A percentile compares a stretch with the other conserved stretches of the same genome.
Evolutionary conservation across 2,329 filamentous ascomycete species (phyloP).

Genomic region (Biscogniauxia marginata): DNA sequence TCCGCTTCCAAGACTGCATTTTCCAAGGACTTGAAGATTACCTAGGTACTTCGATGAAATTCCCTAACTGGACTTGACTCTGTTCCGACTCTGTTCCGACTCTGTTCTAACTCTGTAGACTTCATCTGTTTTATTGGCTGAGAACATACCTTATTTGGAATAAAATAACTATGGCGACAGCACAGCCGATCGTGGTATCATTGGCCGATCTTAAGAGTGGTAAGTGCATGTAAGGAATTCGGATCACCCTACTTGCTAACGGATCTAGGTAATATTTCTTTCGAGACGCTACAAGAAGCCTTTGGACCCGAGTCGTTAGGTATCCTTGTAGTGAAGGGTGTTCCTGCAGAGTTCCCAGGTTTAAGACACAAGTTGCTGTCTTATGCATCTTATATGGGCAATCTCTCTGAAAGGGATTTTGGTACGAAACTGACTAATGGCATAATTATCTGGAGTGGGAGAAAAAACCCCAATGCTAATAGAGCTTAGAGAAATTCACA

Average conservation of each 20-base stretch:
- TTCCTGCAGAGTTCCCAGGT: conserved; percentile 69
- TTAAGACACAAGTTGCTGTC: conserved; percentile 75
- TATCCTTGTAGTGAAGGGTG: conserved; percentile 88
- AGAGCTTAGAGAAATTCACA: conserved; percentile 48
- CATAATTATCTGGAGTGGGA: not conserved
- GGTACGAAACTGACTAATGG: conserved; percentile 44
- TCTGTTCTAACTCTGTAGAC: not conserved
- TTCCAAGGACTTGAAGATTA: too few relatives aligned
- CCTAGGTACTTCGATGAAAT: too few relatives aligned
- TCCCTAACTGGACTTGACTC: too few relatives aligned
- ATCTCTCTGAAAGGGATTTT: conserved; percentile 69
- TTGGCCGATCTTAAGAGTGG: conserved; percentile 60
- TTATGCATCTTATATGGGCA: conserved; percentile 85
- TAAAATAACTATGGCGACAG: conserved; percentile 42
- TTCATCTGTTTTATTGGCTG: not conserved
- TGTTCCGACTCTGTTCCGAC: too few relatives aligned
- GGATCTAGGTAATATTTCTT: conserved; percentile 60
- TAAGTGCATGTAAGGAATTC: conserved; percentile 32
- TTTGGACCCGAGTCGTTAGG: conserved; percentile 90
- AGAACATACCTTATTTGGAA: not conserved
- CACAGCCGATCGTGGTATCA: conserved; percentile 59
- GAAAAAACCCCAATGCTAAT: conserved; percentile 2
- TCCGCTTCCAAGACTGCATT: conserved; percentile 16
- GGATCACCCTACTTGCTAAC: conserved; percentile 4
- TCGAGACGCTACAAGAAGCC: conserved; percentile 69